These are phyloP conservation scores for Neurospora sp. DNA, from an alignment of 495 filamentous ascomycete genomes.

Conservation along the genomic window DNA sequence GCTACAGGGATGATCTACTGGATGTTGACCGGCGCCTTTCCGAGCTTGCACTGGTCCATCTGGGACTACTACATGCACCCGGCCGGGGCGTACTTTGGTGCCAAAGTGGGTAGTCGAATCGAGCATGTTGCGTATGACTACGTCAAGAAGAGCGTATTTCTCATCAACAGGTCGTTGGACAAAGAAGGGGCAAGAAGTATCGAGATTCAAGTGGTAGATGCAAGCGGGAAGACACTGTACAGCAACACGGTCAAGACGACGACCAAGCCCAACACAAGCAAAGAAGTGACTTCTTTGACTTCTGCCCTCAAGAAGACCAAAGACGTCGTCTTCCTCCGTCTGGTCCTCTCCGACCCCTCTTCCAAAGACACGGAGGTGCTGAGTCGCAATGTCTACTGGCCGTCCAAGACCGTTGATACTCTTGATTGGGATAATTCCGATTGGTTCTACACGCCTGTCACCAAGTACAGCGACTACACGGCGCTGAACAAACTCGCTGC, in stretches of 20 bases:
- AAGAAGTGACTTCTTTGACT: slow-evolving; percentile 19
- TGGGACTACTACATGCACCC: slow-evolving; percentile 55
- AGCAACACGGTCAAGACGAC: slow-evolving; percentile 13
- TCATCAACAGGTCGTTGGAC: slow-evolving; percentile 48
- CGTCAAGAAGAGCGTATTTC: slow-evolving; percentile 29
- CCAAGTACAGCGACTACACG: slow-evolving; percentile 41
- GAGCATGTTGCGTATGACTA: slow-evolving; percentile 52
- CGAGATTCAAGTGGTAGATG: slow-evolving; percentile 37
- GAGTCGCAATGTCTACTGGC: slow-evolving; percentile 56
- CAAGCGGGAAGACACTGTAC: slow-evolving; percentile 32
- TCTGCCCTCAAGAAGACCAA: slow-evolving; percentile 24
- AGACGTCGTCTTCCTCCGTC: slow-evolving; percentile 42
- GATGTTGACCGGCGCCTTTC: slow-evolving; percentile 61
- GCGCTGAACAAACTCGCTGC: slow-evolving; percentile 31
- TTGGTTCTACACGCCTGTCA: slow-evolving; percentile 51
- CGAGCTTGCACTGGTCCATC: slow-evolving; percentile 55
- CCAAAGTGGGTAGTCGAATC: slow-evolving; percentile 39
- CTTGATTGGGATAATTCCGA: slow-evolving; percentile 46
- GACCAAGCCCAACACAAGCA: slow-evolving; percentile 31
- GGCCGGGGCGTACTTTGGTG: slow-evolving; percentile 49
- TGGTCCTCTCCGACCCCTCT: slow-evolving; percentile 33
- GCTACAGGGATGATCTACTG: slow-evolving; percentile 57
- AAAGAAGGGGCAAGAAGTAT: slow-evolving; percentile 32
- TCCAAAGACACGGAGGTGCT: slow-evolving; percentile 15
- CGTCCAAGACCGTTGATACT: slow-evolving; percentile 36